Percentiles rank a stretch among this genome's conserved stretches.
Conservation (phyloP, 495 filamentous ascomycete species). For the Monascus purpureus region DNA sequence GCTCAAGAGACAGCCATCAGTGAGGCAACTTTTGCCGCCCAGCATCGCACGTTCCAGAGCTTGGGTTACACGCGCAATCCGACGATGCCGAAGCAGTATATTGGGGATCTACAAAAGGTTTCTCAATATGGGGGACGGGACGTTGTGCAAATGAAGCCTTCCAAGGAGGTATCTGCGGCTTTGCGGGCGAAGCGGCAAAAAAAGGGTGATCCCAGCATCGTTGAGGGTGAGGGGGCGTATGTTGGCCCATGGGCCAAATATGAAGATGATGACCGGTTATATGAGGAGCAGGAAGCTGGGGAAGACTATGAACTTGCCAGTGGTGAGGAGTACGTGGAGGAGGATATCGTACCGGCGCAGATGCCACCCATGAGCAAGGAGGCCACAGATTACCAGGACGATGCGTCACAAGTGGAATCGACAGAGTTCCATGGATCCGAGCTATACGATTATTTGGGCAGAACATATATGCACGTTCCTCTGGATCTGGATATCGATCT, state of each 20-base stretch:
- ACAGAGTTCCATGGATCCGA: constrained; percentile 78
- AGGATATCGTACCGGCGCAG: constrained; percentile 27
- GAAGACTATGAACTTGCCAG: constrained; percentile 51
- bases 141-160: constrained; percentile 42
- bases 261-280: constrained; percentile 45
- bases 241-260: constrained; percentile 91
- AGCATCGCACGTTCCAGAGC: constrained; percentile 64
- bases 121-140: constrained; percentile 39
- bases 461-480: constrained; percentile 77
- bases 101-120: constrained; percentile 39
- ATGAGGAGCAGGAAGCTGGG: constrained; percentile 39
- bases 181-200: constrained; percentile 58
- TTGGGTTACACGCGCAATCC: constrained; percentile 46
- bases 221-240: constrained; percentile 77
- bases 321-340: constrained; percentile 63
- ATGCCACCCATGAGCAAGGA: constrained; percentile 41
- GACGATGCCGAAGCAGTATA: constrained; percentile 31
- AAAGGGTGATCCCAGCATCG: constrained; percentile 69
- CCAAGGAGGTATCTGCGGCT: constrained; percentile 53
- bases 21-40: constrained; percentile 72
- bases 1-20: constrained; percentile 82
- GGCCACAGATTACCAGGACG: constrained; percentile 45
- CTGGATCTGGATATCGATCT: constrained; percentile 87
- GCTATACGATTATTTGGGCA: constrained; percentile 77
- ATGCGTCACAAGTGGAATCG: constrained; percentile 48